Percentiles rank a stretch among this genome's conserved stretches.
Evolutionary conservation across 306 rosid genomes (phyloP).

Genomic region (Prosopis cineraria): DNA sequence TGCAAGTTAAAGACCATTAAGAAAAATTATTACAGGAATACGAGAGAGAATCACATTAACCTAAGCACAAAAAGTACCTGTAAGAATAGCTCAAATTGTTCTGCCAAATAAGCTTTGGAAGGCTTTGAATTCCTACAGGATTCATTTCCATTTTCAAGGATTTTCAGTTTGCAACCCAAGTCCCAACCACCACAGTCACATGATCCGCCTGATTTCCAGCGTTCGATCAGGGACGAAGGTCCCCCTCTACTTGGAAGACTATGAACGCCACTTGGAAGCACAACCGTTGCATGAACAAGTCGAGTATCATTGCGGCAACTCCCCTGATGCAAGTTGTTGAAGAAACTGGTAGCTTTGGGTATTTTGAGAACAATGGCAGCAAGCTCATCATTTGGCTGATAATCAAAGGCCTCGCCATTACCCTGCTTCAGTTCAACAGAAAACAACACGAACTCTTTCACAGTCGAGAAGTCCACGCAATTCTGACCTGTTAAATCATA

Average conservation of each 20-base stretch:
- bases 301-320: slow-evolving; percentile 35
- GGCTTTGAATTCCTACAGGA: slow-evolving; percentile 43
- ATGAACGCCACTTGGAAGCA: slow-evolving; percentile 90
- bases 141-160: slow-evolving; percentile 57
- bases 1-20: slow-evolving; percentile 32
- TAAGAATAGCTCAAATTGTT: slow-evolving; percentile 65
- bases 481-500: slow-evolving; percentile 43
- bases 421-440: slow-evolving; percentile 69
- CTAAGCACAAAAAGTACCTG: slow-evolving; percentile 54
- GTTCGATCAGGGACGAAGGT: slow-evolving; percentile 89
- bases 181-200: slow-evolving; percentile 99
- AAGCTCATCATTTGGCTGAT: slow-evolving; percentile 82
- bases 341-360: slow-evolving; percentile 45
- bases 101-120: slow-evolving; percentile 45
- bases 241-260: slow-evolving; percentile 93
- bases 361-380: slow-evolving; percentile 81
- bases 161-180: slow-evolving; percentile 82
- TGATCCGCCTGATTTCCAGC: slow-evolving; percentile 92
- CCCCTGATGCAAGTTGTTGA: slow-evolving; percentile 30
- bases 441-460: slow-evolving; percentile 75
- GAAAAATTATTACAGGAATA: not conserved
- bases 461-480: slow-evolving; percentile 38
- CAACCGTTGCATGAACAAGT: slow-evolving; percentile 58
- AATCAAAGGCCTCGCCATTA: slow-evolving; percentile 62
- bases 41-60: slow-evolving; percentile 3